These are phyloP conservation scores for Neoboletus magnificus DNA, from an alignment of 768 basidiomycete species.

Conservation along the genomic window DNA sequence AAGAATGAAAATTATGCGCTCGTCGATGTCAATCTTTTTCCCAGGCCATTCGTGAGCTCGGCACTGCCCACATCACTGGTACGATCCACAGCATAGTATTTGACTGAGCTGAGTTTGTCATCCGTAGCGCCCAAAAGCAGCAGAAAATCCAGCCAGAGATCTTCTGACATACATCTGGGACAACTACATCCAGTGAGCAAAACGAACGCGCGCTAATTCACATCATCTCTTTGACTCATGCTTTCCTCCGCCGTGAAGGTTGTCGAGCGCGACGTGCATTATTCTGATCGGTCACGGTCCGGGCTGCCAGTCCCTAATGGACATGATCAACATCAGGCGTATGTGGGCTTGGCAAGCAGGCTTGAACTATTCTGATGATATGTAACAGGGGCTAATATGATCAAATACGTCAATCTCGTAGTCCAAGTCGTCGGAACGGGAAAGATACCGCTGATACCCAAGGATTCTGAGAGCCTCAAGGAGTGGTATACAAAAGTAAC, in stretches of 20 bases:
- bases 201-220: not conserved
- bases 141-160: conserved; percentile 49
- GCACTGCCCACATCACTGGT: conserved; percentile 33
- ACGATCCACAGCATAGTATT: conserved; percentile 5
- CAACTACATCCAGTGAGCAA: conserved; percentile 85
- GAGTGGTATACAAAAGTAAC: conserved; percentile 71
- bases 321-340: conserved; percentile 73
- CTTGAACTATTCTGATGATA: not conserved
- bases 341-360: conserved; percentile 17
- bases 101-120: not conserved
- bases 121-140: conserved; percentile 38
- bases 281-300: conserved; percentile 86
- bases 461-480: conserved; percentile 52
- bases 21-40: conserved; percentile 83
- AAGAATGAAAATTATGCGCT: conserved; percentile 62
- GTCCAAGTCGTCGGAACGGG: conserved; percentile 76
- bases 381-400: conserved; percentile 46
- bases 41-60: conserved; percentile 45
- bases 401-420: conserved; percentile 63
- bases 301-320: conserved; percentile 73
- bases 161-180: conserved; percentile 91
- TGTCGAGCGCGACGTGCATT: conserved; percentile 69
- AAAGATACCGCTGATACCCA: conserved; percentile 51
- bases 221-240: not conserved
- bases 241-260: conserved; percentile 37